Base-by-base conservation (phyloP, 2,329 filamentous ascomycete species). In the Fusarium anthophilum region DNA sequence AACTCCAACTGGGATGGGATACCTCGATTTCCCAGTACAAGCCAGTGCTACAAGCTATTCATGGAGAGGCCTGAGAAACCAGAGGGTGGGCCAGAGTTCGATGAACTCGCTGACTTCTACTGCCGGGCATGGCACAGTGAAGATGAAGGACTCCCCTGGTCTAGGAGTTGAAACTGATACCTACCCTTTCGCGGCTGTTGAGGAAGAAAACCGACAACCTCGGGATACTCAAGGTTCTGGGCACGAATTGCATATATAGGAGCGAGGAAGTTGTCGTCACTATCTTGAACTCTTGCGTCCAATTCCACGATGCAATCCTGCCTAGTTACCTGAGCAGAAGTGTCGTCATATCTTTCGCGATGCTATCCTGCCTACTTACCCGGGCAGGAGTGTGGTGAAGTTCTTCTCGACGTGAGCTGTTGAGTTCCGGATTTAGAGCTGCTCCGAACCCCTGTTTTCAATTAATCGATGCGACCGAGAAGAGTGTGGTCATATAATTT, bases 381-480 rank as follows among this genome's bases (percentile, higher is more conserved):
- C 96, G 2, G 93, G 93, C 63, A 89, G 95, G 11, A 67, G 91
- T 98, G 11, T 98, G 96, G 95, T 94, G 96, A 8, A 94, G 96
- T 80, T 88, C 99, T 77, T 91, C 92, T 7, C 91, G 94, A 65
- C 97, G 94, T 80, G 90, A 92, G 71, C 85, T 99, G 26, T 86
- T 99, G 53, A 93, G 93, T 75, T 89, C 91, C 11, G 91, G 94
- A 74, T 91, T 93, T 14, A 92, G 91, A 71, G 91, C 91, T 17
- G 94, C 2, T 38, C 35, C 35, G 15, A 37, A 15, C 35, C 15
- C 35, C 35, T 17, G 14, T 17, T 1, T 4, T 15, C 3, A 17
- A 37, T 37, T 37, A 9, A 1, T 15, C 32, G 32, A 3, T 15
- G 32, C 14, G 13, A 15, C 14, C 35, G 1, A 38, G 37, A 38